phyloP scores from a whole-genome alignment of 2,329 filamentous ascomycete genomes.

The Paraphaeosphaeria sporulosa region DNA sequence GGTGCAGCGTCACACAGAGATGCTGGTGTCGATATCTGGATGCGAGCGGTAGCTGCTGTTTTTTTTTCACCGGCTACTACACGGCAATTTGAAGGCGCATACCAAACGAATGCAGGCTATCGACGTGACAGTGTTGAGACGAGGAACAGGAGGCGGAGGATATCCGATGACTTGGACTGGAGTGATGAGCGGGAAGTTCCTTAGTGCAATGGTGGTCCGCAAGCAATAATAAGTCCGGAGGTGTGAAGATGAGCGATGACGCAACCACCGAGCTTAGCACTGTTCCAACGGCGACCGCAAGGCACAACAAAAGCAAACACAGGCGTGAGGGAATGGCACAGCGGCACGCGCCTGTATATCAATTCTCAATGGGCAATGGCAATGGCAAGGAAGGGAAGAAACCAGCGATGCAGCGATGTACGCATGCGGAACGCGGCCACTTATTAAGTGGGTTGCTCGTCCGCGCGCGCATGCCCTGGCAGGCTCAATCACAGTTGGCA shows the following conservation, averaged over 20 bases:
- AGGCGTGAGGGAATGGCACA: background rate
- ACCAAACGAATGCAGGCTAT: background rate
- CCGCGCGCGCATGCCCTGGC: background rate
- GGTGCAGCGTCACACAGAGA: conserved; percentile 23
- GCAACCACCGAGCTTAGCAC: background rate
- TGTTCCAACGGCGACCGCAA: background rate
- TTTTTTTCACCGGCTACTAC: background rate
- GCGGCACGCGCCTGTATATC: conserved; percentile 1
- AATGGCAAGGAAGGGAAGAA: background rate
- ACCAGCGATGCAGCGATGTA: background rate
- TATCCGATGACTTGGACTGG: background rate
- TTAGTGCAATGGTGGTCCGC: background rate
- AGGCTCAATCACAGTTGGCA: background rate
- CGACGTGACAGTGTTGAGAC: background rate
- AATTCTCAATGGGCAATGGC: background rate
- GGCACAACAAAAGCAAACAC: background rate
- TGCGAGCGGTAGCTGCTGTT: background rate
- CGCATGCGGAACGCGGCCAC: background rate
- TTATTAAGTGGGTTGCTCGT: background rate
- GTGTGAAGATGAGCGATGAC: background rate
- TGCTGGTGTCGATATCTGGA: background rate
- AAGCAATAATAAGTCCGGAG: background rate
- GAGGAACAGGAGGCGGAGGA: background rate
- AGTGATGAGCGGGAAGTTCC: background rate
- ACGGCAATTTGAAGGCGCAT: background rate